Conservation (phyloP, 306 rosid genomes). For the Abrus pulchellus region DNA sequence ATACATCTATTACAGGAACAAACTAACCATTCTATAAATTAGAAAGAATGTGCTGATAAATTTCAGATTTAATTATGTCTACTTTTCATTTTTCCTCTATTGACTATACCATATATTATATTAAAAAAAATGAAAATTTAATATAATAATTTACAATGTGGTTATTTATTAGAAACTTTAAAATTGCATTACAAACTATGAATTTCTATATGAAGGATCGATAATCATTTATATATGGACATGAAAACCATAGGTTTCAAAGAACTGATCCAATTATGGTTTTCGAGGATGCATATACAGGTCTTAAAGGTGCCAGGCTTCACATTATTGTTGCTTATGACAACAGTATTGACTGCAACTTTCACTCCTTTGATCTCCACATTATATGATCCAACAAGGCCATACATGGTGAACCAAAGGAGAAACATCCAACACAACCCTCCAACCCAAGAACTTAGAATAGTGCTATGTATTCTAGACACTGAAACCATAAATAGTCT, state of each 20-base stretch:
- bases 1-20: neutral
- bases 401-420: slow-evolving; percentile 76
- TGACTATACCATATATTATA: neutral
- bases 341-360: slow-evolving; percentile 51
- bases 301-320: slow-evolving; percentile 58
- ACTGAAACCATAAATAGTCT: slow-evolving; percentile 54
- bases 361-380: slow-evolving; percentile 66
- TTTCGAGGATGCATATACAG: slow-evolving; percentile 47
- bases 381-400: slow-evolving; percentile 83
- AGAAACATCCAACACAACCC: slow-evolving; percentile 78
- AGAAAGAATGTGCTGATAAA: no score
- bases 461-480: slow-evolving; percentile 59
- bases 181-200: neutral
- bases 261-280: slow-evolving; percentile 15
- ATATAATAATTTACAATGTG: neutral
- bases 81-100: neutral
- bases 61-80: no score
- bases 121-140: neutral
- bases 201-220: neutral
- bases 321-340: slow-evolving; percentile 68
- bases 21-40: no score
- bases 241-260: neutral
- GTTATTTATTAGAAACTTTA: neutral
- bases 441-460: slow-evolving; percentile 52
- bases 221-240: neutral